Base-by-base conservation (phyloP, 306 rosid species). In the Lathyrus sativus region DNA sequence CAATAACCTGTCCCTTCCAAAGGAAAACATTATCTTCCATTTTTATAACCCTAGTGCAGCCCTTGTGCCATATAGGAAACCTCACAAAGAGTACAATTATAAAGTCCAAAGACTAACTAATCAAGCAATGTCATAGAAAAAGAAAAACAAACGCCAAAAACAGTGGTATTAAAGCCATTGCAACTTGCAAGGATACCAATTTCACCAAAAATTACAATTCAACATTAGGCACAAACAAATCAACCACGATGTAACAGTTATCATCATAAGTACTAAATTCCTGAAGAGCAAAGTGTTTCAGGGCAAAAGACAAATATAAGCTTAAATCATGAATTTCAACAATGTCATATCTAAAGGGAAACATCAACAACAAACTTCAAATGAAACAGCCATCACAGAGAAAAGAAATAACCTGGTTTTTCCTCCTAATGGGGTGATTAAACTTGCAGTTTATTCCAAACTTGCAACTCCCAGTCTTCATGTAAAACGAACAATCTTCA, bases 381-480 rank as follows among this genome's bases (percentile, higher is more conserved):
- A 38, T 3, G 2, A 17, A 45, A 44, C 43, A 41, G 1, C 11
- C 43, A 48, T 56, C 11, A 24, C 33, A 64, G 53, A 33, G 24
- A 57, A 18, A 62, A 70, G 15, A 58, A 45, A 55, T 53, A 88
- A 89, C 96, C 96, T 83, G 96, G 50, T 31, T 66, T 75, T 81
- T 88, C 85, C 83, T 84, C 72, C 81, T 67, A 48, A 81, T 71
- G 10, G 97, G 99, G 65, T 95, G 99, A 70, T 95, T 95, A 66
- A 90, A 95, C 76, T 80, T 95, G 95, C 99, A 90, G 67, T 85
- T 78, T 72, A 83, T 78, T 67, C 96, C 97, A 61, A 90, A 95
- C 76, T 95, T 95, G 75, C 99, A 95, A 74, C 56, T 70, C 66
- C 99, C 92, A 38, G 96, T 95, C 81, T 83, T 95, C 29, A 95